Evolutionary conservation across 2,329 filamentous ascomycete species (phyloP).

Genomic region (Penicillium concentricum): DNA sequence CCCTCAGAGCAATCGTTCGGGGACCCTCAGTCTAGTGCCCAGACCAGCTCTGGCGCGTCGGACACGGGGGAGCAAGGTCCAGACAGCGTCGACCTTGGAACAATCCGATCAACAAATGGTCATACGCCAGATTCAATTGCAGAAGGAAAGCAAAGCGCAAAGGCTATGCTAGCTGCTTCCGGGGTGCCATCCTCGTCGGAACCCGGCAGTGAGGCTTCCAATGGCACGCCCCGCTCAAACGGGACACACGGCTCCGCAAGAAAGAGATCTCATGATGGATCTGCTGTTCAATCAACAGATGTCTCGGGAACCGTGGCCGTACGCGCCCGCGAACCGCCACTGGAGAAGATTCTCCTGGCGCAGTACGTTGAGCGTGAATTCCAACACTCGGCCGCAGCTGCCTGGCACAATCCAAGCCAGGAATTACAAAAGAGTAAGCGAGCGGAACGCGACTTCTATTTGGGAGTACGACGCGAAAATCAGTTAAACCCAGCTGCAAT

Average conservation of each 20-base stretch:
- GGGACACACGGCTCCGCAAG: slow-evolving; percentile 51
- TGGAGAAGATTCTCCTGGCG: slow-evolving; percentile 56
- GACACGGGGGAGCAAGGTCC: slow-evolving; percentile 21
- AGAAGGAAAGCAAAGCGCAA: slow-evolving; percentile 61
- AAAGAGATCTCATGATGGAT: slow-evolving; percentile 62
- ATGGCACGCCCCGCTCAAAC: slow-evolving; percentile 32
- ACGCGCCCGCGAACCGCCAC: slow-evolving; percentile 43
- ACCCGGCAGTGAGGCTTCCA: slow-evolving; percentile 29
- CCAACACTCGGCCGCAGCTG: slow-evolving; percentile 55
- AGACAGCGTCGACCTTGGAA: slow-evolving; percentile 23
- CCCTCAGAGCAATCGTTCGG: slow-evolving; percentile 25
- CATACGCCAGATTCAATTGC: slow-evolving; percentile 47
- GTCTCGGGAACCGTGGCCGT: slow-evolving; percentile 29
- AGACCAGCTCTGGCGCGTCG: slow-evolving; percentile 28
- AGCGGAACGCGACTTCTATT: slow-evolving; percentile 69
- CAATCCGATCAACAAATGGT: slow-evolving; percentile 30
- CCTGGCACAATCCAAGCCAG: slow-evolving; percentile 54
- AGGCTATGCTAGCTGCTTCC: slow-evolving; percentile 58
- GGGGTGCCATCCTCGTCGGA: slow-evolving; percentile 31
- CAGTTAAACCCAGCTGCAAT: slow-evolving; percentile 58
- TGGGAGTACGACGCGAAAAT: slow-evolving; percentile 60
- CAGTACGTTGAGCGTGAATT: slow-evolving; percentile 66
- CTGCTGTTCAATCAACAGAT: slow-evolving; percentile 48
- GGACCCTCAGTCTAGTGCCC: slow-evolving; percentile 24
- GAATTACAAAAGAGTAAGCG: slow-evolving; percentile 63